Percentiles rank a stretch among this genome's conserved stretches.
Conservation (phyloP, 306 rosid species). For the Bauhinia variegata region DNA sequence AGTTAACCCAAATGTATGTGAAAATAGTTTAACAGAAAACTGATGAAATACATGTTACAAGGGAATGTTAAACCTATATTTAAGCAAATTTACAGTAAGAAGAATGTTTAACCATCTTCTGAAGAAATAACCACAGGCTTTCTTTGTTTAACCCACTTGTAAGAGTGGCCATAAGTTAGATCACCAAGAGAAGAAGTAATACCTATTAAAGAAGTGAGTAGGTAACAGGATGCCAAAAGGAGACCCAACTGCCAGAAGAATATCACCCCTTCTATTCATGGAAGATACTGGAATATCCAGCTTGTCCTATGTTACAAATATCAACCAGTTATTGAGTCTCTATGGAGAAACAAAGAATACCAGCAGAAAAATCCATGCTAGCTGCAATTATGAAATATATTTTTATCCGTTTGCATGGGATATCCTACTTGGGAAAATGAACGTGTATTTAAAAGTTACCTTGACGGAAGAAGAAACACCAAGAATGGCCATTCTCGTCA, state of each 20-base stretch:
- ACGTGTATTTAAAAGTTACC: constrained; percentile 52
- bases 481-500: constrained; percentile 83
- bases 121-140: constrained; percentile 23
- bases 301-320: constrained; percentile 52
- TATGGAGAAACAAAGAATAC: constrained; percentile 25
- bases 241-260: constrained; percentile 87
- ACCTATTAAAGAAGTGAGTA: constrained; percentile 92
- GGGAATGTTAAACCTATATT: not conserved
- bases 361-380: constrained; percentile 24
- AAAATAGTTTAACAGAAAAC: constrained; percentile 14
- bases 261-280: constrained; percentile 72
- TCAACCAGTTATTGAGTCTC: constrained; percentile 35
- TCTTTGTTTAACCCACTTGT: not conserved
- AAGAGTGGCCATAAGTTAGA: not conserved
- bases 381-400: constrained; percentile 13
- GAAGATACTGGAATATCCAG: constrained; percentile 56
- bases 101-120: constrained; percentile 20
- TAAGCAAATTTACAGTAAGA: constrained; percentile 9
- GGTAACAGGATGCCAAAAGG: constrained; percentile 96
- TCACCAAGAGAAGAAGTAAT: constrained; percentile 3
- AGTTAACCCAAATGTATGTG: constrained; percentile 9
- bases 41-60: constrained; percentile 15
- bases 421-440: constrained; percentile 7
- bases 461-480: constrained; percentile 62
- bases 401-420: constrained; percentile 18